Evolutionary conservation across 1,139 yeast species (phyloP), one percentile per base, ranked within the genome.

Genomic region (Magnusiomyces ingens): DNA sequence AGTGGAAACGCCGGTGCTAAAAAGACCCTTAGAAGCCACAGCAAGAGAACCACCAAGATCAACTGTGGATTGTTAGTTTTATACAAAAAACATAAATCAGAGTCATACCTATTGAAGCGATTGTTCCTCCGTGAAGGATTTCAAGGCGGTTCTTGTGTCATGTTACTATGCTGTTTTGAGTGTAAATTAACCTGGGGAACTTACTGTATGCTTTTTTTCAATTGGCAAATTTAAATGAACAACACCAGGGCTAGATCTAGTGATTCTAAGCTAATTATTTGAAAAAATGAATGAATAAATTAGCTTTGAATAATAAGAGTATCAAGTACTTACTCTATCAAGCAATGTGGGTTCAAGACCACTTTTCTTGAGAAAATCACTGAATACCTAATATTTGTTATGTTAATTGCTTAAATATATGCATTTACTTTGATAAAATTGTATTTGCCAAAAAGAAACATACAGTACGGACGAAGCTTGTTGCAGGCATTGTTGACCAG

Each of bases 21-120:
- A 73, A 59, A 72, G 57, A 8, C 77, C 77, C 15, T 69, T 62
- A 19, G 75, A 69, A 1, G 76, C 71, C 3, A 73, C 64, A 0
- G 77, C 77, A 52, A 74, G 59, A 3, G 77, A 73, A n/a, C 77
- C 77, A 11, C 76, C 77, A 2, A 74, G 64, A 52, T 74, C 77
- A 13, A 72, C 74, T 35, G 64, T 26, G 13, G 38, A 21, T 29
- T 5, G 32, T 12, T 22, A 44, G 32, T 21, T 26, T 22, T 26
- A 32, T 13, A 29, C 18, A 19, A 29, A 18, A 40, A 35, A 11
- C 21, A 41, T 35, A n/a, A 38, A 19, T 11, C 3, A 12, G 2
- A 50, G 22, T 45, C 57, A 2, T 45, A 60, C 63, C 66, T n/a
- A 63, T 58, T 38, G 57, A 55, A 2, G 76, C 73, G 35, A 74